Conservation (phyloP, 2,329 filamentous ascomycete genomes). For the Plenodomus tracheiphilus region DNA sequence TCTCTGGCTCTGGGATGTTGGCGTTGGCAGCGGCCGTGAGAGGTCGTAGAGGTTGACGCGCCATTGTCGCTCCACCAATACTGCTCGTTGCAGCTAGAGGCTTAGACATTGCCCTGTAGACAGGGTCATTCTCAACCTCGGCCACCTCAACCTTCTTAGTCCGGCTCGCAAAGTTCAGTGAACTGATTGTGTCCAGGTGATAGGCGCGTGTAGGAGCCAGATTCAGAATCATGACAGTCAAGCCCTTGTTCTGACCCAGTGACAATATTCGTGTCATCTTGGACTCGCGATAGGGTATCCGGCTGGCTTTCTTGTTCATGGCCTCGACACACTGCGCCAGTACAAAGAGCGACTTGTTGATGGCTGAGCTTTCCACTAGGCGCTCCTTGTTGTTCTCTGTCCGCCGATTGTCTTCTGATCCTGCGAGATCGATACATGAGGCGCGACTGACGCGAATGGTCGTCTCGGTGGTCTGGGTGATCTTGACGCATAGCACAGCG, state of each 20-base stretch:
- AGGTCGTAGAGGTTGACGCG: conserved; percentile 77
- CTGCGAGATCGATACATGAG: conserved; percentile 91
- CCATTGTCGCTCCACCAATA: conserved; percentile 45
- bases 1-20: conserved; percentile 60
- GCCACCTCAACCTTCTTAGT: conserved; percentile 96
- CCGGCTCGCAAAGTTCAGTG: conserved; percentile 89
- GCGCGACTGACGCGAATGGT: conserved; percentile 75
- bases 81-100: conserved; percentile 43
- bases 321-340: conserved; percentile 94
- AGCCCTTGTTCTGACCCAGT: conserved; percentile 89
- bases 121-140: conserved; percentile 93
- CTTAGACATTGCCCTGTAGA: conserved; percentile 60
- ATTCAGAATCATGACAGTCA: conserved; percentile 96
- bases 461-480: conserved; percentile 73
- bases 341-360: conserved; percentile 97
- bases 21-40: conserved; percentile 76
- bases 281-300: conserved; percentile 90
- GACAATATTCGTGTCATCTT: conserved; percentile 97
- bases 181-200: conserved; percentile 90
- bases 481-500: conserved; percentile 86
- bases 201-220: conserved; percentile 89
- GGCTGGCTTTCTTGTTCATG: conserved; percentile 72
- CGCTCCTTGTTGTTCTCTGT: conserved; percentile 94
- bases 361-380: conserved; percentile 91
- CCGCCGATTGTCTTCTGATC: conserved; percentile 91